Percentiles rank a stretch among this genome's conserved stretches.
Conservation (phyloP, 164 flowering plant species). For the Tetracentron sinense region DNA sequence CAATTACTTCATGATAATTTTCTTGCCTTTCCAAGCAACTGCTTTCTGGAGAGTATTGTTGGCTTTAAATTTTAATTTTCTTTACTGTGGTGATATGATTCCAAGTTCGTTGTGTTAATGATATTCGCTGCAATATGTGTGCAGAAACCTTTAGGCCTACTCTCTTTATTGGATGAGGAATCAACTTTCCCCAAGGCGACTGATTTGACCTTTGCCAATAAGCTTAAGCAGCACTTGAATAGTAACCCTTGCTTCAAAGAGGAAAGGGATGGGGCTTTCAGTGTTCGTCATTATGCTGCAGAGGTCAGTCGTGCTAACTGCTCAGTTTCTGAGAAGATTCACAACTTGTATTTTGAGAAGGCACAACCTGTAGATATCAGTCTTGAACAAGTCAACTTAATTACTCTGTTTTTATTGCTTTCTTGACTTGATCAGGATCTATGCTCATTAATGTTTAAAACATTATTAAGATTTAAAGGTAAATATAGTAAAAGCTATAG, state of each 20-base stretch:
- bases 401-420: neutral
- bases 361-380: neutral
- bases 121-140: constrained; percentile 11
- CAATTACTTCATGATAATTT: too few species aligned
- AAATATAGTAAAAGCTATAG: too few species aligned
- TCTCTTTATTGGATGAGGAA: constrained; percentile 85
- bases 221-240: constrained; percentile 73
- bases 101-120: constrained; percentile 1
- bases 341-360: neutral
- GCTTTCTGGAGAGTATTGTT: constrained; percentile 1
- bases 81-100: neutral
- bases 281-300: constrained; percentile 77
- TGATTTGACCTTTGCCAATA: constrained; percentile 76
- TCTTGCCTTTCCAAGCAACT: neutral
- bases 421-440: neutral
- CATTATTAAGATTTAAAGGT: too few species aligned
- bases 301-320: constrained; percentile 52
- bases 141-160: constrained; percentile 86
- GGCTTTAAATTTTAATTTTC: neutral
- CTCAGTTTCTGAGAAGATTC: constrained; percentile 1
- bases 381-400: neutral
- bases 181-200: constrained; percentile 68
- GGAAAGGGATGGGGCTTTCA: constrained; percentile 61
- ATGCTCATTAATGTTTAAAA: neutral
- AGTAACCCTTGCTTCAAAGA: constrained; percentile 64